Conservation (phyloP, 1,284 basidiomycete species). For the Ceratobasidium theobromae region DNA sequence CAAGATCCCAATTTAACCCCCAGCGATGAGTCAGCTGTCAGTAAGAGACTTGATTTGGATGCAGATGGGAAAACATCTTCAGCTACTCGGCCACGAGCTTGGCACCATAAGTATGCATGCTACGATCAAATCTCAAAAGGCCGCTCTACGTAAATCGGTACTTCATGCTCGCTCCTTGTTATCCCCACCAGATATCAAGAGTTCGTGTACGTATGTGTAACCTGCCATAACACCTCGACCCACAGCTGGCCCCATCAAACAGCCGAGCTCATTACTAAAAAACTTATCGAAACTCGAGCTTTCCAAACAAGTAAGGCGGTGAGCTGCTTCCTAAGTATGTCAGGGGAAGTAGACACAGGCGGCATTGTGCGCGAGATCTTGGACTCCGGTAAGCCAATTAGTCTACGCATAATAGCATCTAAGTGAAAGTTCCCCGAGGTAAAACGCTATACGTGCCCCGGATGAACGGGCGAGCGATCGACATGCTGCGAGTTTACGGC, state of each 20-base stretch:
- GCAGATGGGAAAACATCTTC: too few species aligned
- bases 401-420: neutral
- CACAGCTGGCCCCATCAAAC: neutral
- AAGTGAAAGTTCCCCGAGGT: conserved; percentile 12
- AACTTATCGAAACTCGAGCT: conserved; percentile 17
- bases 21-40: too few species aligned
- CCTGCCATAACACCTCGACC: neutral
- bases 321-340: conserved; percentile 37
- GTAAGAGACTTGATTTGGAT: too few species aligned
- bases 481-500: conserved; percentile 37
- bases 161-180: conserved; percentile 17
- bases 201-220: conserved; percentile 1
- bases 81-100: too few species aligned
- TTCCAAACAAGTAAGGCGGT: conserved; percentile 34
- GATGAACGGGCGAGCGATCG: conserved; percentile 32
- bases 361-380: conserved; percentile 33
- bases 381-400: neutral
- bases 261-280: conserved; percentile 34
- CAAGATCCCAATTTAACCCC: too few species aligned
- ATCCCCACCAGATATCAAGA: conserved; percentile 6
- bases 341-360: conserved; percentile 36
- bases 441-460: conserved; percentile 37
- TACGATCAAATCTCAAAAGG: conserved; percentile 22
- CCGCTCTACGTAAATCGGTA: conserved; percentile 11
- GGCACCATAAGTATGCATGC: conserved; percentile 1